A percentile compares a stretch with the other conserved stretches of the same genome.
phyloP scores from a whole-genome alignment of 163 green algal genomes.

The Coccomyxa subellipsoidea region DNA sequence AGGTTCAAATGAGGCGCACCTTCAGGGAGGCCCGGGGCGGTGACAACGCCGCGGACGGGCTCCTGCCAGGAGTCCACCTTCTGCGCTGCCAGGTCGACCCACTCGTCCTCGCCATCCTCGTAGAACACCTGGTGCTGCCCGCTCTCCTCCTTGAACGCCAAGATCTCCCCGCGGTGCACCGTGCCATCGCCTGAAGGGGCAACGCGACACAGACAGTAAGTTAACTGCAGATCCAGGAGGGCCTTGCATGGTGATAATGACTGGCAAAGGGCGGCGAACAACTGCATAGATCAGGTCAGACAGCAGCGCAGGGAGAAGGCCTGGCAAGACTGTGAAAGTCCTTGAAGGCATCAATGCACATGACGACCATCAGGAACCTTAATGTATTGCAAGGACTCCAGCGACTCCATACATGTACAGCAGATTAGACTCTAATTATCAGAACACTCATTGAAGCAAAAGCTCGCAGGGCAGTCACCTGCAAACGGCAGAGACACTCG shows the following conservation, averaged over 20 bases:
- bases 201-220: no score
- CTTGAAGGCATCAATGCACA: not conserved
- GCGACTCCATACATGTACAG: no score
- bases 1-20: not conserved
- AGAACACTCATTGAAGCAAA: no score
- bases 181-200: not conserved
- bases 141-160: not conserved
- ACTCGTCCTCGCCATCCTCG: slow-evolving; percentile 63
- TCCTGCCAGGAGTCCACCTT: slow-evolving; percentile 28
- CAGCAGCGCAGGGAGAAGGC: no score
- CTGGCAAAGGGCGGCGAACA: no score
- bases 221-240: no score
- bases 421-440: no score
- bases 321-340: no score
- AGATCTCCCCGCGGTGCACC: slow-evolving; percentile 2
- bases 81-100: slow-evolving; percentile 37
- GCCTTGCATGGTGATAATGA: no score
- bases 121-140: slow-evolving; percentile 52
- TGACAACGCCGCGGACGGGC: not conserved
- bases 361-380: not conserved
- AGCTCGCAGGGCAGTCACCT: not conserved
- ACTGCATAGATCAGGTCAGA: no score
- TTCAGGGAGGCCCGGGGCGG: not conserved
- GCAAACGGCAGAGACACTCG: not conserved
- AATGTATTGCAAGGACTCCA: no score